Conservation (phyloP, 2,329 filamentous ascomycete genomes). For the Neofusicoccum laricinum region DNA sequence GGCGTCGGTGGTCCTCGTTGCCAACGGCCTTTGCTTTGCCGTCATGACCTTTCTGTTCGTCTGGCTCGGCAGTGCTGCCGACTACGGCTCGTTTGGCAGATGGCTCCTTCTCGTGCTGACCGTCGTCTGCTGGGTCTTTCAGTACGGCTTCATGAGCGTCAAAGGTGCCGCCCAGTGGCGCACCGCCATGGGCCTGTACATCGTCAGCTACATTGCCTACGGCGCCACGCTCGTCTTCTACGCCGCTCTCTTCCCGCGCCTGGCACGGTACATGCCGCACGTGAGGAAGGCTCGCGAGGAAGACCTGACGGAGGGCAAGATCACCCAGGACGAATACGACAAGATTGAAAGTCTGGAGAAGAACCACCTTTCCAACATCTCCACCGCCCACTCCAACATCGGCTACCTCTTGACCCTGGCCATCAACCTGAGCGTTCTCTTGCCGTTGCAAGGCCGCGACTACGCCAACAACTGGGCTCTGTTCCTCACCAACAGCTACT, state of each 20-base stretch:
- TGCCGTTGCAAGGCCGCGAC: slow-evolving; percentile 50
- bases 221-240: slow-evolving; percentile 48
- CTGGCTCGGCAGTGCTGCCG: slow-evolving; percentile 53
- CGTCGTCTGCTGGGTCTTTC: slow-evolving; percentile 59
- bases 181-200: slow-evolving; percentile 60
- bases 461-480: slow-evolving; percentile 66
- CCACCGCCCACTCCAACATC: slow-evolving; percentile 42
- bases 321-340: slow-evolving; percentile 60
- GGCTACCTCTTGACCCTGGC: slow-evolving; percentile 40
- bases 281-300: slow-evolving; percentile 53
- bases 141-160: slow-evolving; percentile 66
- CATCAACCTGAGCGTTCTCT: slow-evolving; percentile 52
- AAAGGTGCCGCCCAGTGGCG: slow-evolving; percentile 60
- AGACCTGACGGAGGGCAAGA: slow-evolving; percentile 44
- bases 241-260: slow-evolving; percentile 54
- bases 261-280: slow-evolving; percentile 54
- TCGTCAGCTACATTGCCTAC: slow-evolving; percentile 64
- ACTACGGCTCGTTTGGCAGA: slow-evolving; percentile 54
- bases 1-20: slow-evolving; percentile 63
- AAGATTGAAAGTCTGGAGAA: slow-evolving; percentile 60
- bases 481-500: slow-evolving; percentile 65
- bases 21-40: slow-evolving; percentile 67
- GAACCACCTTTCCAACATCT: slow-evolving; percentile 61
- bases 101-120: slow-evolving; percentile 64
- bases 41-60: slow-evolving; percentile 60